phyloP scores from a whole-genome alignment of 73 alveolate species.

The Uronychia setigera region DNA sequence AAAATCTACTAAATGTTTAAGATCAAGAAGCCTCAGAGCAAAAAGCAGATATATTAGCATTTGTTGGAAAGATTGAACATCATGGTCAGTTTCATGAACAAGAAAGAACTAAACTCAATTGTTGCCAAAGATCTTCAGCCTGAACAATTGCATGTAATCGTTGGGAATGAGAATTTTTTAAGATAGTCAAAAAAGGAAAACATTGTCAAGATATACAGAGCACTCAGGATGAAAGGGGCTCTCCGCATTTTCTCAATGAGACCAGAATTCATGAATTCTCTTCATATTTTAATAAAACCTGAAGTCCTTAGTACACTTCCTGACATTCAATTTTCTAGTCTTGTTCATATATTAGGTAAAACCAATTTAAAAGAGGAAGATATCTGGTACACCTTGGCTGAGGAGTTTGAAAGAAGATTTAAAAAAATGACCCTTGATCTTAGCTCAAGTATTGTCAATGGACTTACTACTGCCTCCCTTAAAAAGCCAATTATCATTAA shows the following conservation, averaged over 20 bases:
- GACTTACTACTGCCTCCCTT: background rate
- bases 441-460: background rate
- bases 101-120: conserved; percentile 24
- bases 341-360: background rate
- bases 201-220: background rate
- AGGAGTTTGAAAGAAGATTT: background rate
- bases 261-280: conserved; percentile 1
- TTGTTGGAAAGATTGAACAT: conserved; percentile 32
- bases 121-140: conserved; percentile 19
- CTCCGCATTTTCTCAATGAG: conserved; percentile 12
- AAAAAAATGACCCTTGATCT: background rate
- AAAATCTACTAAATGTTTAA: conserved; percentile 40
- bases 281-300: background rate
- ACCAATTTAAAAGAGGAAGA: background rate
- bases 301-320: background rate
- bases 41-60: conserved; percentile 27
- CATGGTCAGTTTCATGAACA: background rate
- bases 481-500: conserved; percentile 20
- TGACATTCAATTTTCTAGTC: background rate
- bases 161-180: conserved; percentile 9
- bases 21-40: conserved; percentile 31
- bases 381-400: background rate
- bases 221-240: background rate
- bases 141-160: conserved; percentile 20
- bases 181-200: background rate